phyloP scores from a whole-genome alignment of 805 yeast species.

The Starmera pachycereana region DNA sequence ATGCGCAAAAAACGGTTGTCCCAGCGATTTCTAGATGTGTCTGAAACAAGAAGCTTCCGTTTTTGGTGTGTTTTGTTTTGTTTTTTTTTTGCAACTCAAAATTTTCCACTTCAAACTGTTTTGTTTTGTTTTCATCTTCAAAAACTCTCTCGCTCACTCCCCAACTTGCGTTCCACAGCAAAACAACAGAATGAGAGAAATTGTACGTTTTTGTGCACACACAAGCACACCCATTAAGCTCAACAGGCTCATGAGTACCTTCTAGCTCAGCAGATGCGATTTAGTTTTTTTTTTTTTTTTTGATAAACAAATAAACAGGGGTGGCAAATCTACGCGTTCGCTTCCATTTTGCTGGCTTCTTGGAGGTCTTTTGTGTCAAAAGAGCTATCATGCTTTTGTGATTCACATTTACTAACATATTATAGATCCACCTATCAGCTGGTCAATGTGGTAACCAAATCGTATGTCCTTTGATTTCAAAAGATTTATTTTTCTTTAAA shows the following conservation, averaged over 20 bases:
- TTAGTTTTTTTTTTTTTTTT: no score
- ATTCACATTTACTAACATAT: conserved; percentile 8
- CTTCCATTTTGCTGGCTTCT: neutral
- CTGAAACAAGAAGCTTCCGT: no score
- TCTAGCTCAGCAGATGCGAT: neutral
- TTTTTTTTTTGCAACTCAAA: no score
- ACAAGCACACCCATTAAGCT: neutral
- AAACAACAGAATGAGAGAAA: conserved; percentile 6
- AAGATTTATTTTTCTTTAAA: neutral
- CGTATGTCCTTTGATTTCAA: conserved; percentile 31
- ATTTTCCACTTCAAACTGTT: no score
- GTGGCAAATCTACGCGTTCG: neutral
- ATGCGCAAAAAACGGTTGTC: no score
- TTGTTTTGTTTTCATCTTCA: no score
- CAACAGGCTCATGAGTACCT: neutral
- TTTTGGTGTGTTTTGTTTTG: no score
- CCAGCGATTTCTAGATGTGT: no score
- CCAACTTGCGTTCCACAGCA: no score
- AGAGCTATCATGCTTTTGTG: neutral
- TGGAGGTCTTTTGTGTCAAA: neutral
- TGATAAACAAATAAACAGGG: no score
- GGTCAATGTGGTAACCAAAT: conserved; percentile 99
- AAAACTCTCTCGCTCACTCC: no score
- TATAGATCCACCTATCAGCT: conserved; percentile 84
- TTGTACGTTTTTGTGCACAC: conserved; percentile 1